Conservation (phyloP, 805 yeast species). For the Monosporozyma yasuniensis region DNA sequence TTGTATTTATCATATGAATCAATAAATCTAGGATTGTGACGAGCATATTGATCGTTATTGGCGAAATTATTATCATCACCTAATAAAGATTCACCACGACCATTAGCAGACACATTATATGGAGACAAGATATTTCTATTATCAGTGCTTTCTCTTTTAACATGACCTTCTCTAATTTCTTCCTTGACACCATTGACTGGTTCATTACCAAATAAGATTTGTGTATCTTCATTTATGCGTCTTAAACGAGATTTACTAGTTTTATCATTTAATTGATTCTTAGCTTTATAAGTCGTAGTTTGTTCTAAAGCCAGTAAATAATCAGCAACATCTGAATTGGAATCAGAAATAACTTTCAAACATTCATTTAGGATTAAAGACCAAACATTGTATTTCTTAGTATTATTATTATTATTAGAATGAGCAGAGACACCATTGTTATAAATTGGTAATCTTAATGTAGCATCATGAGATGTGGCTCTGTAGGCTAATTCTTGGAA, state of each 20-base stretch:
- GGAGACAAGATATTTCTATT: constrained; percentile 1
- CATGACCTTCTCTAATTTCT: background rate
- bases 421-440: constrained; percentile 23
- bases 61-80: constrained; percentile 20
- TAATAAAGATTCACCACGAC: constrained; percentile 1
- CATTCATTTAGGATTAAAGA: constrained; percentile 52
- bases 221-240: constrained; percentile 3
- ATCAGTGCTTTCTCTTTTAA: background rate
- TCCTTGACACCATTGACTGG: constrained; percentile 11
- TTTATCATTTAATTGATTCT: constrained; percentile 4
- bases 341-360: constrained; percentile 42
- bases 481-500: constrained; percentile 68
- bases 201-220: constrained; percentile 31
- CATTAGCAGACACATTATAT: constrained; percentile 14
- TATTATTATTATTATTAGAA: no score
- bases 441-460: constrained; percentile 47
- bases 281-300: background rate
- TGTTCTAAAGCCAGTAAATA: constrained; percentile 17
- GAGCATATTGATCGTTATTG: background rate
- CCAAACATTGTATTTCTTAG: constrained; percentile 37
- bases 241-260: background rate
- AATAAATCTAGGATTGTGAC: constrained; percentile 4
- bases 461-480: constrained; percentile 40
- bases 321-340: constrained; percentile 32
- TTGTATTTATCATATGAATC: constrained; percentile 13